Evolutionary conservation across 2,329 filamentous ascomycete species (phyloP), one percentile per base, ranked within the genome.

Genomic region (Ceratocystis smalleyi): DNA sequence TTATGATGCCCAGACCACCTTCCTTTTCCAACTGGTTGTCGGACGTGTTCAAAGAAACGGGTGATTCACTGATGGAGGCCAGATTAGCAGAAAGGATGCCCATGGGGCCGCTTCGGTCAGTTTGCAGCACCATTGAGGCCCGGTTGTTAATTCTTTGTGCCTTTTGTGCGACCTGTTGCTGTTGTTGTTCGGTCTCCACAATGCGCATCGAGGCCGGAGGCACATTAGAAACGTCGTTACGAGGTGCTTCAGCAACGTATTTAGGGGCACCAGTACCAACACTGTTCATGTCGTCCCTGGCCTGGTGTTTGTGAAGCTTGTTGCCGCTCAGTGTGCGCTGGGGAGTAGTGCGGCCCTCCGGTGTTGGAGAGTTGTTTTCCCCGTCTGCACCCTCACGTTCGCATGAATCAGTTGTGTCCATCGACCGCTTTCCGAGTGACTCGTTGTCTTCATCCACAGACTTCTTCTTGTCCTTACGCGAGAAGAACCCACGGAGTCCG

Each of bases 251-350:
- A 75, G 61, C 61, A 62, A 66, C 63, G 22, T 66, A 64, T 40
- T 64, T 65, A 17, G 65, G 59, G 32, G 65, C 47, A n/a, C 43
- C 61, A 47, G 19, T 43, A 6, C 47, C 61, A 77, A 75, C 4
- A 78, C 80, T 6, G 77, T 73, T 64, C 81, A 80, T 8, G 70
- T 73, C 59, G 3, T 35, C 27, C 60, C 79, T 73, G 1, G 81
- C 79, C 65, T 81, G 80, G 64, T 81, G 80, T 73, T 91, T 91
- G 70, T 89, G 86, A 62, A 90, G 76, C 72, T 89, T 91, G 75
- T 81, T 83, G 35, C 59, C 40, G 19, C 61, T 66, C 2, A 81
- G 74, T 64, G 81, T 78, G 66, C 83, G 78, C 68, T 86, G 83
- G 8, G 79, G 75, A 24, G 69, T 70, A 19, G 67, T 60, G 10